Conservation (phyloP, 805 yeast species). For the Kodamaea leandrae region DNA sequence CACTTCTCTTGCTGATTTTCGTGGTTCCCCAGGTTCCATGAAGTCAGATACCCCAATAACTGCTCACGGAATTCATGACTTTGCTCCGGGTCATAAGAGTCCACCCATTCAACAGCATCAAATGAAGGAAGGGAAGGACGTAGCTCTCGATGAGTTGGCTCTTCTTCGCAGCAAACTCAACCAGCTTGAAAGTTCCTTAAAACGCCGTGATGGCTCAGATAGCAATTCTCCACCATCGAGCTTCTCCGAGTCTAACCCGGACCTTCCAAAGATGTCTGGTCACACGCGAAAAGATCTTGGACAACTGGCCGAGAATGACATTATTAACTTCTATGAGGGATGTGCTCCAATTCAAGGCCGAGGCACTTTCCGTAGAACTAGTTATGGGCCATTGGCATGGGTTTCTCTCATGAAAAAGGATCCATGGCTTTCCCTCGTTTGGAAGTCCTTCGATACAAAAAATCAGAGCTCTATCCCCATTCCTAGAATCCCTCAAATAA, state of each 20-base stretch:
- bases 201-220: conserved; percentile 2
- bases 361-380: conserved; percentile 28
- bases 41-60: not conserved
- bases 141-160: conserved; percentile 9
- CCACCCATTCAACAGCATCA: not conserved
- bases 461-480: conserved; percentile 19
- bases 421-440: conserved; percentile 28
- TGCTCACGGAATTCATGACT: not conserved
- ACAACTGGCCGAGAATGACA: conserved; percentile 11
- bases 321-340: conserved; percentile 21
- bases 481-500: conserved; percentile 13
- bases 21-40: not conserved
- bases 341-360: conserved; percentile 27
- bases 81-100: not conserved
- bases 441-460: conserved; percentile 27
- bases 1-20: not conserved
- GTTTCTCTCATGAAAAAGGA: conserved; percentile 36
- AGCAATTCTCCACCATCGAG: not conserved
- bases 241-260: not conserved
- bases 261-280: not conserved
- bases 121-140: not conserved
- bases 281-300: not conserved
- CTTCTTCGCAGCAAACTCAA: conserved; percentile 9
- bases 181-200: conserved; percentile 7
- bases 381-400: conserved; percentile 41